phyloP scores from a whole-genome alignment of 2,329 filamentous ascomycete genomes.

The Fusarium compactum region DNA sequence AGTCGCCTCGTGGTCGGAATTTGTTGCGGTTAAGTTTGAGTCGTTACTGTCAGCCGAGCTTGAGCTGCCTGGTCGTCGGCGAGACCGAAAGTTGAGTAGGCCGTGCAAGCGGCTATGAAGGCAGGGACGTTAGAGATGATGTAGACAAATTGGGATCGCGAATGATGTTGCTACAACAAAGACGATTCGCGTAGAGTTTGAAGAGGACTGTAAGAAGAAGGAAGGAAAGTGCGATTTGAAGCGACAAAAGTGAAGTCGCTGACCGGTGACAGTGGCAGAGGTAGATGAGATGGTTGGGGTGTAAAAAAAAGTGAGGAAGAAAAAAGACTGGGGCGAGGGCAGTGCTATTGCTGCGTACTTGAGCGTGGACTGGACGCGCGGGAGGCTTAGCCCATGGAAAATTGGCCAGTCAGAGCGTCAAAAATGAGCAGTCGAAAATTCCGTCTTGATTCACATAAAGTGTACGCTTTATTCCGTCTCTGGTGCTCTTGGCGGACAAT shows the following conservation, averaged over 20 bases:
- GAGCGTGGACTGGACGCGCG: conserved; percentile 2
- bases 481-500: not conserved
- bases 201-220: not conserved
- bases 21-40: conserved; percentile 38
- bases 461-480: not conserved
- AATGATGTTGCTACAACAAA: not conserved
- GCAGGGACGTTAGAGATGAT: conserved; percentile 36
- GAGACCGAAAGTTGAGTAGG: conserved; percentile 41
- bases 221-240: not conserved
- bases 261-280: not conserved
- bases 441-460: not conserved
- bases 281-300: conserved; percentile 7
- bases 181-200: not conserved
- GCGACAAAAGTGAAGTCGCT: not conserved
- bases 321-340: conserved; percentile 43
- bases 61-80: conserved; percentile 41
- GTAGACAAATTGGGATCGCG: not conserved
- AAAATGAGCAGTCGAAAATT: not conserved
- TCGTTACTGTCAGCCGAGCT: conserved; percentile 39
- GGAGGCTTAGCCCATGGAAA: conserved; percentile 29
- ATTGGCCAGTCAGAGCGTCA: not conserved
- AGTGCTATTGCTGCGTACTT: conserved; percentile 6
- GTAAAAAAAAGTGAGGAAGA: conserved; percentile 1
- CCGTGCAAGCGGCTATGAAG: conserved; percentile 41
- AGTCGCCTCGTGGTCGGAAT: conserved; percentile 39